Percentiles rank a stretch among this genome's conserved stretches.
These are phyloP conservation scores for Amborella trichopoda DNA, from an alignment of 164 flowering plant species.

Conservation along the genomic window DNA sequence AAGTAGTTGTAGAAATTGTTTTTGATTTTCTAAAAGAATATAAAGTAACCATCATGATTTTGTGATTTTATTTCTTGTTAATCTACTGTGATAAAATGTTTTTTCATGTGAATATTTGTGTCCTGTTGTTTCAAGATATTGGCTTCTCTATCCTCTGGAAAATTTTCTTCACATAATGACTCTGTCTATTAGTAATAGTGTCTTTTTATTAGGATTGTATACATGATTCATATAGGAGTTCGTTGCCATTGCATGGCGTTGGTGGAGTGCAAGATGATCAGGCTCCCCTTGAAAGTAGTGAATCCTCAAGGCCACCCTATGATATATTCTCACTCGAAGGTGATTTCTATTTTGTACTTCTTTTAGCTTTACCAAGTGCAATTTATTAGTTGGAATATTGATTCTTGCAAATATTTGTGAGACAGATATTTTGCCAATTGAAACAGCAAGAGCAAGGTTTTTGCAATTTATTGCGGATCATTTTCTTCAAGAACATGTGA, in stretches of 20 bases:
- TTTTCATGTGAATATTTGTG: too few species aligned
- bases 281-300: constrained; percentile 38
- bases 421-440: constrained; percentile 86
- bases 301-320: constrained; percentile 36
- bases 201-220: constrained; percentile 48
- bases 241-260: constrained; percentile 50
- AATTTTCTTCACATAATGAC: too few species aligned
- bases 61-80: too few species aligned
- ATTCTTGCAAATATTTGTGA: not conserved
- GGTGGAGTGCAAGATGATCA: constrained; percentile 61
- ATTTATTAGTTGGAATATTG: too few species aligned
- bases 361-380: not conserved
- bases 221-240: constrained; percentile 49
- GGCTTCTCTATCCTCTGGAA: too few species aligned
- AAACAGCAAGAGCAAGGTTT: constrained; percentile 79
- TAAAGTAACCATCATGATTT: too few species aligned
- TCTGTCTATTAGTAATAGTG: constrained; percentile 3
- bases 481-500: constrained; percentile 58
- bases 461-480: constrained; percentile 75
- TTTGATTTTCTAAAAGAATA: too few species aligned
- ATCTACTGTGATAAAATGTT: too few species aligned
- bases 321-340: constrained; percentile 48
- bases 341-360: constrained; percentile 8
- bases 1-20: too few species aligned
- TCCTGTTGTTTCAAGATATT: too few species aligned